phyloP scores from a whole-genome alignment of 176 grass and related monocot species.

The Bolboschoenus planiculmis region DNA sequence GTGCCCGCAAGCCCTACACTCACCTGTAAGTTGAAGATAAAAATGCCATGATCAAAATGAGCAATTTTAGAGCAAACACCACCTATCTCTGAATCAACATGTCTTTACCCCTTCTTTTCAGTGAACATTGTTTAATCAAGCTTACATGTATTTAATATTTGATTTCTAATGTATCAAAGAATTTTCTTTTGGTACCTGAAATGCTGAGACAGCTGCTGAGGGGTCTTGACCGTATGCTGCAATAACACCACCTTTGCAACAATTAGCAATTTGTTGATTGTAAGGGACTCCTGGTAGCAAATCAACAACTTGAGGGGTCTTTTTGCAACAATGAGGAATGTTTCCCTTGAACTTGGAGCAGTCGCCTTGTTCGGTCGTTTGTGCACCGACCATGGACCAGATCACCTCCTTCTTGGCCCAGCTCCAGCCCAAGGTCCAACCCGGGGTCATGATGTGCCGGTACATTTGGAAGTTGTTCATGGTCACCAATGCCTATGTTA shows the following conservation, averaged over 20 bases:
- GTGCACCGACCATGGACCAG: constrained; percentile 93
- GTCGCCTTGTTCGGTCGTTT: constrained; percentile 82
- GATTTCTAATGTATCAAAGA: background rate
- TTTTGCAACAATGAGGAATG: constrained; percentile 80
- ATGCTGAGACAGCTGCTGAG: constrained; percentile 38
- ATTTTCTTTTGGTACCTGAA: constrained; percentile 31
- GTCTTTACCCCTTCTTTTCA: background rate
- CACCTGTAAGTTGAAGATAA: constrained; percentile 24
- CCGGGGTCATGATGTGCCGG: constrained; percentile 63
- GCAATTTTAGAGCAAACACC: background rate
- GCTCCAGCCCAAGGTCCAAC: constrained; percentile 73
- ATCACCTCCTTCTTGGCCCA: constrained; percentile 99
- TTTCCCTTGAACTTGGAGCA: constrained; percentile 92
- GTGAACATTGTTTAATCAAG: background rate
- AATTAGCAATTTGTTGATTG: constrained; percentile 99
- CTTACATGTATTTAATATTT: background rate
- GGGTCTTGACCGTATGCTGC: constrained; percentile 70
- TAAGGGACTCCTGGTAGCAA: constrained; percentile 88
- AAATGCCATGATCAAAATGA: background rate
- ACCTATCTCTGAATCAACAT: background rate
- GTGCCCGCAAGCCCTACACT: constrained; percentile 76
- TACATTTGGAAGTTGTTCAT: constrained; percentile 97
- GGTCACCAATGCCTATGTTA: constrained; percentile 53
- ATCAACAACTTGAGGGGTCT: constrained; percentile 58
- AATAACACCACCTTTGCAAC: constrained; percentile 89